Evolutionary conservation across 768 basidiomycete species (phyloP), one percentile per base, ranked within the genome.

Genomic region (Tylopilus balloui): DNA sequence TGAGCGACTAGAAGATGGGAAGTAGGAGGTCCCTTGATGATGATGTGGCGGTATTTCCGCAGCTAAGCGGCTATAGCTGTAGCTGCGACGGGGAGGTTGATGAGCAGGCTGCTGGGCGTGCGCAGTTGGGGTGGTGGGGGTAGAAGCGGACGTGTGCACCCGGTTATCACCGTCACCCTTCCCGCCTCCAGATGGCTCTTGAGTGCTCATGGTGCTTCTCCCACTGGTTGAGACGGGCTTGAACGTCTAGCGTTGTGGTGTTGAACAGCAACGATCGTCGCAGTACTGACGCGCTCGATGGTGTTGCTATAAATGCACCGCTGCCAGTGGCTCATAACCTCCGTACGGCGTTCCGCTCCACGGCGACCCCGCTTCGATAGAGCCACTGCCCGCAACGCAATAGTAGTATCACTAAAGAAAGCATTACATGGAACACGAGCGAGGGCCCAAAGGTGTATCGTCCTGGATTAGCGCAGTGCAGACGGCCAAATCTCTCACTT

Each of bases 1-100:
- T 6, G 73, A 52, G 31, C 75, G 65, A 11, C 70, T 57, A 12
- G 71, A 57, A 31, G 68, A 59, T 19, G 78, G 68, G 52, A 78
- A 81, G 64, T 85, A 85, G 8, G 85, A 86, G 15, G 84, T 81
- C 47, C 83, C 86, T 56, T 81, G 79, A 59, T 80, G 72, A 62
- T 84, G 85, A 57, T 54, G 85, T 14, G 70, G 72, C 28, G 83
- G 83, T 7, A 79, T 78, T 31, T 84, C 80, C 15, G 67, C 63
- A 12, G 75, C 63, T 14, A 81, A 79, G 78, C 80, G 80, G 51
- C 75, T 76, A n/a, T 84, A 80, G 48, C 73, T 71, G 48, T 76
- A 75, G 61, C 78, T 81, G 45, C 75, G 55, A 44, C 68, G 72
- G 42, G 79, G 65, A 51, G 73, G 71, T 19, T 74, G 42, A 29